These are phyloP conservation scores for Pouteria campechiana DNA, from an alignment of 179 eudicot genomes.

Conservation along the genomic window DNA sequence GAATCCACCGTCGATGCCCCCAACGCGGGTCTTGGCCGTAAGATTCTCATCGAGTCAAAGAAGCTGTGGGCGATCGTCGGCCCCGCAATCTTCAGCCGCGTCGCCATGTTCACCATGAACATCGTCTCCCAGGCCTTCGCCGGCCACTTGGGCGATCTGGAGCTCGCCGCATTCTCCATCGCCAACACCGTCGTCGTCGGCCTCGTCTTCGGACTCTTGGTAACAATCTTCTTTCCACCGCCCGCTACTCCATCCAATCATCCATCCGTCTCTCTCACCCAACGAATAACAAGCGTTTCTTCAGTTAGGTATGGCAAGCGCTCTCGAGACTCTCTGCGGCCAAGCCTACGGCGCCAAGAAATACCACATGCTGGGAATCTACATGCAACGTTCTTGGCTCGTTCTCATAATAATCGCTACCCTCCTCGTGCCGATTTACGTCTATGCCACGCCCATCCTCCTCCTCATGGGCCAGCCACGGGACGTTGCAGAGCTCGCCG, in stretches of 20 bases:
- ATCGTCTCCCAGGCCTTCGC: slow-evolving; percentile 21
- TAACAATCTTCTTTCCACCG: no score
- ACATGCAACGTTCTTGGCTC: slow-evolving; percentile 39
- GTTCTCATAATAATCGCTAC: slow-evolving; percentile 15
- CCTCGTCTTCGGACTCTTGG: slow-evolving; percentile 24
- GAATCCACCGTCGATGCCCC: no score
- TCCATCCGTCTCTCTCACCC: no score
- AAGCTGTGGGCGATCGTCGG: slow-evolving; percentile 23
- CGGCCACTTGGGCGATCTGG: slow-evolving; percentile 28
- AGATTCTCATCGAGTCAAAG: slow-evolving; percentile 19
- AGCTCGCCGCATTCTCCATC: slow-evolving; percentile 24
- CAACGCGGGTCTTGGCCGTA: no score
- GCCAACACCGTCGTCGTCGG: slow-evolving; percentile 22
- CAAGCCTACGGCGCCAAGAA: slow-evolving; percentile 44
- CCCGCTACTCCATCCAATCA: no score
- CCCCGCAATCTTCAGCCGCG: slow-evolving; percentile 21
- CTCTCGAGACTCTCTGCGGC: slow-evolving; percentile 44
- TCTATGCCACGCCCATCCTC: slow-evolving; percentile 32
- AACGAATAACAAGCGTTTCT: no score
- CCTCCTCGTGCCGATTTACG: slow-evolving; percentile 14
- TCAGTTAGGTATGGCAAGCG: slow-evolving; percentile 51
- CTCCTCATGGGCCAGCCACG: slow-evolving; percentile 26
- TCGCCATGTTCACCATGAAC: slow-evolving; percentile 14
- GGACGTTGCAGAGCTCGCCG: slow-evolving; percentile 29
- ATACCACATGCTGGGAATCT: slow-evolving; percentile 41